These are phyloP conservation scores for Colletotrichum sp. DNA, from an alignment of 2,329 filamentous ascomycete genomes.

Conservation along the genomic window DNA sequence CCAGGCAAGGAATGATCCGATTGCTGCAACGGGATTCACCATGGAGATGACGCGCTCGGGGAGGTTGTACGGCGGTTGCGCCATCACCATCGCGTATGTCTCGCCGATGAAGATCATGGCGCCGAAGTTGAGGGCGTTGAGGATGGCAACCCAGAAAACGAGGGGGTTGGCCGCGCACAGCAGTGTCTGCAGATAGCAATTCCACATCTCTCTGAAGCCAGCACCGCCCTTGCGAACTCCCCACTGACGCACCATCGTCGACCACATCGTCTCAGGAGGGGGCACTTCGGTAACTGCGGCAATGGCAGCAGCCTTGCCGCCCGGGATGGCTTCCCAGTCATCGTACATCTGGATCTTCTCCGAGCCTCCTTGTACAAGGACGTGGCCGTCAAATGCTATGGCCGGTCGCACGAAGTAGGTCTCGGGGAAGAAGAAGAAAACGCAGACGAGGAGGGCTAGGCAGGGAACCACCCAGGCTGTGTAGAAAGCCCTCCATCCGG, in stretches of 20 bases:
- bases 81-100: conserved; percentile 23
- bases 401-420: conserved; percentile 45
- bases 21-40: conserved; percentile 9
- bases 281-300: not conserved
- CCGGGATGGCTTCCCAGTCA: conserved; percentile 29
- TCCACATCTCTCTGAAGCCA: conserved; percentile 17
- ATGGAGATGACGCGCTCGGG: conserved; percentile 11
- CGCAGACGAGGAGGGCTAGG: conserved; percentile 28
- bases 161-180: conserved; percentile 30
- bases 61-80: conserved; percentile 20
- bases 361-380: conserved; percentile 39
- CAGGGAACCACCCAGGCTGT: conserved; percentile 31
- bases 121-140: conserved; percentile 28
- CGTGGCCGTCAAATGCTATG: conserved; percentile 44
- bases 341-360: conserved; percentile 43
- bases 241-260: not conserved
- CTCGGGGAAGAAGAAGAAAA: conserved; percentile 37
- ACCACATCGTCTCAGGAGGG: conserved; percentile 2
- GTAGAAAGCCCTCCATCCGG: conserved; percentile 38
- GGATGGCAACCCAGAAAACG: conserved; percentile 29
- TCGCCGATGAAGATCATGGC: conserved; percentile 27
- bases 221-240: conserved; percentile 11
- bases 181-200: conserved; percentile 26
- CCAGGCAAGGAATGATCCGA: conserved; percentile 23
- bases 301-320: not conserved